A percentile compares a stretch with the other conserved stretches of the same genome.
Evolutionary conservation across 441 rosid genomes (phyloP).

Genomic region (Pelargonium fulgidum): DNA sequence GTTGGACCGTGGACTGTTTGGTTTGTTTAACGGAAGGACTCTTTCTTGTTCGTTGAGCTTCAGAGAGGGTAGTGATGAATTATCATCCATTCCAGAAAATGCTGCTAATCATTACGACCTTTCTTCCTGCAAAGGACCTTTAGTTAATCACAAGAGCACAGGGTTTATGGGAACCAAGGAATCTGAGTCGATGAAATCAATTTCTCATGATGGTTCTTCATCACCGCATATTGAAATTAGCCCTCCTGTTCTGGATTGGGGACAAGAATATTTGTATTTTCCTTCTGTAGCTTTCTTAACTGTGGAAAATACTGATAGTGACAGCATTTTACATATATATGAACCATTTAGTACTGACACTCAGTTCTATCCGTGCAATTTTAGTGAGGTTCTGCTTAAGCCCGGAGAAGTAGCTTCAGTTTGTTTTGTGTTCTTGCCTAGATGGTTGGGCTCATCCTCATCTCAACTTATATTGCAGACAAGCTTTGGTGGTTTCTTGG

Average conservation of each 20-base stretch:
- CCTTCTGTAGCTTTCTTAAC: conserved; percentile 57
- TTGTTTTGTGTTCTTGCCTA: conserved; percentile 64
- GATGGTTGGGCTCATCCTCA: conserved; percentile 52
- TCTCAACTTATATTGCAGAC: conserved; percentile 59
- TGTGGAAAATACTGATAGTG: conserved; percentile 45
- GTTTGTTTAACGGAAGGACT: conserved; percentile 40
- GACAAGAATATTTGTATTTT: conserved; percentile 38
- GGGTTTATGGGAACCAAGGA: conserved; percentile 26
- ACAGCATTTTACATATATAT: conserved; percentile 51
- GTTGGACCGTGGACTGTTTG: conserved; percentile 39
- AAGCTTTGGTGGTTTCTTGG: conserved; percentile 58
- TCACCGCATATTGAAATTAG: conserved; percentile 39
- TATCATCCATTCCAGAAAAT: conserved; percentile 27
- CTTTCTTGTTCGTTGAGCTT: conserved; percentile 52
- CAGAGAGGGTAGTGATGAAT: conserved; percentile 28
- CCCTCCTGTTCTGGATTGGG: conserved; percentile 61
- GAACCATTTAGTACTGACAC: conserved; percentile 53
- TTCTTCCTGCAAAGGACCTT: conserved; percentile 40
- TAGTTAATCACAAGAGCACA: conserved; percentile 24
- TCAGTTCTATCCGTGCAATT: conserved; percentile 68
- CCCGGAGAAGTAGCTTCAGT: conserved; percentile 59
- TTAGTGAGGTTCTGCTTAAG: conserved; percentile 40
- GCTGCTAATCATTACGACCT: conserved; percentile 30
- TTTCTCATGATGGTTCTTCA: conserved; percentile 28
- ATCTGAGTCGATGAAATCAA: conserved; percentile 31